phyloP scores from a whole-genome alignment of 108 stramenopile species.

The Fragilariopsis cylindrus region DNA sequence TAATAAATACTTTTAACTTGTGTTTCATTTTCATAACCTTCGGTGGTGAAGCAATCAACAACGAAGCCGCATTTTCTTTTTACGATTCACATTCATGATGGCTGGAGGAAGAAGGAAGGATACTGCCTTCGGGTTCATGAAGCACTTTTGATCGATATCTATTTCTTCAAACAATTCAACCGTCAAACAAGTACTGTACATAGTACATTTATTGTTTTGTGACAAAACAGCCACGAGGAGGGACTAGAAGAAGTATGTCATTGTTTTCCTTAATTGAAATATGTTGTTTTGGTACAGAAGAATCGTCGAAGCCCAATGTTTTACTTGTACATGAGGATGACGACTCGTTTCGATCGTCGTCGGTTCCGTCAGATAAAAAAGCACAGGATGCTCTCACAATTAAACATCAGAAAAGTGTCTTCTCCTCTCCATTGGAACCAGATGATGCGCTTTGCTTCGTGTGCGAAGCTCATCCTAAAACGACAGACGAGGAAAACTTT shows the following conservation, averaged over 20 bases:
- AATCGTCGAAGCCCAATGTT: background rate
- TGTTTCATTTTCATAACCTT: too few relatives aligned
- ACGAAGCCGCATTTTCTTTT: too few relatives aligned
- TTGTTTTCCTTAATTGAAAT: background rate
- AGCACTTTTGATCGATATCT: too few relatives aligned
- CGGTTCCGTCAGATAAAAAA: background rate
- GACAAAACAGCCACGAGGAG: background rate
- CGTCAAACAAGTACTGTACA: background rate
- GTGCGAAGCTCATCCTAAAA: slow-evolving; percentile 28
- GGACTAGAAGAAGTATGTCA: background rate
- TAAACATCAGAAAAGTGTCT: background rate
- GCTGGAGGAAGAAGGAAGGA: too few relatives aligned
- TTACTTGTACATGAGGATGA: background rate
- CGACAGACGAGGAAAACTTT: slow-evolving; percentile 50
- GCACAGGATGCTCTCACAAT: background rate
- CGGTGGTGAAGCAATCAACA: too few relatives aligned
- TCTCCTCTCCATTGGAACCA: slow-evolving; percentile 6
- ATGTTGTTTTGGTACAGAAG: slow-evolving; percentile 3
- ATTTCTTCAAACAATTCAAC: too few relatives aligned
- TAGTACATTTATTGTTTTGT: background rate
- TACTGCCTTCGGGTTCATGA: too few relatives aligned
- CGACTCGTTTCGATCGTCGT: background rate
- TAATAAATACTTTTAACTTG: too few relatives aligned
- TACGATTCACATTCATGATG: too few relatives aligned
- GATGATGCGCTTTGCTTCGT: background rate